Percentiles rank a stretch among this genome's conserved stretches.
Conservation (phyloP, 805 yeast species). For the Wickerhamiella siamensis region DNA sequence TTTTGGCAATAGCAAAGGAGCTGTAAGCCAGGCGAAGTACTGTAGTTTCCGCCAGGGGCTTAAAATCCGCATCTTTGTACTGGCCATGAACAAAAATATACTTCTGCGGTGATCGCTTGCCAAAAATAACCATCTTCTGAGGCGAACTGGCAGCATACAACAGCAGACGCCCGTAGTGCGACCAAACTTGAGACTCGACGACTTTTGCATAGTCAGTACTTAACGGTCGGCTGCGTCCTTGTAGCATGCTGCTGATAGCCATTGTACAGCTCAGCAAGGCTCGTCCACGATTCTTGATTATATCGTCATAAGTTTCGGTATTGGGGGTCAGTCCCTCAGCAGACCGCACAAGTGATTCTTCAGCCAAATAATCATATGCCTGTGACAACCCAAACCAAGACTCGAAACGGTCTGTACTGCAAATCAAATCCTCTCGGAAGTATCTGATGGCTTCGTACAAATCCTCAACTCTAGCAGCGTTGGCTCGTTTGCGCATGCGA, state of each 20-base stretch:
- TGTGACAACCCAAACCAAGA: conserved; percentile 79
- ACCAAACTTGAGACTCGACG: conserved; percentile 34
- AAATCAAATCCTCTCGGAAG: conserved; percentile 50
- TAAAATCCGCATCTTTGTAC: conserved; percentile 11
- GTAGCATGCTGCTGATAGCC: conserved; percentile 38
- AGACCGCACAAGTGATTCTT: conserved; percentile 46
- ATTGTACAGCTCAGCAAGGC: conserved; percentile 59
- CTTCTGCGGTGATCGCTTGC: conserved; percentile 35
- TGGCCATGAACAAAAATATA: conserved; percentile 20
- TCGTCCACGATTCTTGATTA: conserved; percentile 53
- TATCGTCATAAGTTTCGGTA: conserved; percentile 40
- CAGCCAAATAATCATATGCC: conserved; percentile 62
- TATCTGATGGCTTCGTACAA: conserved; percentile 57
- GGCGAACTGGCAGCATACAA: conserved; percentile 27
- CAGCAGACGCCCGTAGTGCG: conserved; percentile 41
- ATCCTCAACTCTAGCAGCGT: conserved; percentile 73
- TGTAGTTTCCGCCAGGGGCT: conserved; percentile 4
- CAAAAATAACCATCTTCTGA: conserved; percentile 34
- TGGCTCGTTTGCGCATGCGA: conserved; percentile 54
- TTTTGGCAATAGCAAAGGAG: conserved; percentile 35
- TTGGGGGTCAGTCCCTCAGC: background rate
- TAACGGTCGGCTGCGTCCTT: background rate
- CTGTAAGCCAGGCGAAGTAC: conserved; percentile 30
- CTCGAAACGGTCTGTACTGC: conserved; percentile 57
- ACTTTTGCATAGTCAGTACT: conserved; percentile 20